These are phyloP conservation scores for Arthroderma uncinatum DNA, from an alignment of 2,329 filamentous ascomycete species.

Conservation along the genomic window DNA sequence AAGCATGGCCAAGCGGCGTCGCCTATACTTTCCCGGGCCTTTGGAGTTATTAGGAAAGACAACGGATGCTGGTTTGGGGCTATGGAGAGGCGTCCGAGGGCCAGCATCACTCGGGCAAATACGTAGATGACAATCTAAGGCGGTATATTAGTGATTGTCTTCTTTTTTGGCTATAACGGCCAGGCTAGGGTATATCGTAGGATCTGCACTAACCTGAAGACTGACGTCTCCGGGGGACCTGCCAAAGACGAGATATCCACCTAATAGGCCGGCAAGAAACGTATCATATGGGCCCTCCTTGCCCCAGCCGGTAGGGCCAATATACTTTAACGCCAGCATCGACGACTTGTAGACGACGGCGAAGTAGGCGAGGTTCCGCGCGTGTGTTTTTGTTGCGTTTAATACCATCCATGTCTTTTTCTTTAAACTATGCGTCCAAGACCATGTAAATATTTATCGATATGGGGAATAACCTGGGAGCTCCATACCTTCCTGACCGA, in stretches of 20 bases:
- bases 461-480: too few relatives aligned
- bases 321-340: conserved; percentile 62
- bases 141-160: background rate
- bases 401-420: conserved; percentile 70
- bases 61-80: conserved; percentile 43
- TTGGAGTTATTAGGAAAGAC: conserved; percentile 34
- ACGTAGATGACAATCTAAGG: conserved; percentile 88
- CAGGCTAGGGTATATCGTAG: conserved; percentile 7
- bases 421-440: conserved; percentile 41
- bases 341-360: conserved; percentile 79
- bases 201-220: conserved; percentile 46
- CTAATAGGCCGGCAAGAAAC: conserved; percentile 75
- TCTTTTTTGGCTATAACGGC: too few relatives aligned
- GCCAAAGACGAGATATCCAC: conserved; percentile 90
- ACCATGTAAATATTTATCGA: conserved; percentile 9
- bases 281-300: conserved; percentile 65
- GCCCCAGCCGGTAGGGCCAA: conserved; percentile 31
- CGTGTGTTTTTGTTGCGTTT: conserved; percentile 80
- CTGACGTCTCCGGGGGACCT: conserved; percentile 67
- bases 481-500: conserved; percentile 66
- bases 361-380: conserved; percentile 82
- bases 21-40: conserved; percentile 42
- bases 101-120: conserved; percentile 80
- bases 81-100: conserved; percentile 70
- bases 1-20: conserved; percentile 85